Conservation (phyloP, 306 rosid genomes). For the Trifolium fragiferum region DNA sequence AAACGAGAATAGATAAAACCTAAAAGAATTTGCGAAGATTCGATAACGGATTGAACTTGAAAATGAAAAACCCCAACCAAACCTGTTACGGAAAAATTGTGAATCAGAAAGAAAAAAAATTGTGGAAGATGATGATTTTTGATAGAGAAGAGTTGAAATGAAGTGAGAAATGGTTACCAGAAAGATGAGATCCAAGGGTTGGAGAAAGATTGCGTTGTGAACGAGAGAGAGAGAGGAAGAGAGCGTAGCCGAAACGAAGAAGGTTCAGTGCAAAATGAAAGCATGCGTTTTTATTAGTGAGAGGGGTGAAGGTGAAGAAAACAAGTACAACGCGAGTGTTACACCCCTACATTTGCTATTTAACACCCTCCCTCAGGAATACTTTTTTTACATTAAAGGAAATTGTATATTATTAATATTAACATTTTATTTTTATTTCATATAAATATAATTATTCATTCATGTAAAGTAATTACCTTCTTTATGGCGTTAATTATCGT, state of each 20-base stretch:
- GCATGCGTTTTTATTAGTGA: neutral
- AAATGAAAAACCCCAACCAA: constrained; percentile 35
- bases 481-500: too few species aligned
- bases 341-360: neutral
- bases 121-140: neutral
- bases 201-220: constrained; percentile 13
- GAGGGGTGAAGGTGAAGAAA: neutral
- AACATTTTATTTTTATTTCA: too few species aligned
- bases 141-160: neutral
- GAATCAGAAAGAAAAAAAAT: neutral
- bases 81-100: neutral
- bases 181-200: constrained; percentile 17
- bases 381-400: too few species aligned
- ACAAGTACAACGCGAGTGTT: neutral
- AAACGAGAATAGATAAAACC: neutral
- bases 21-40: neutral
- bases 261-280: neutral
- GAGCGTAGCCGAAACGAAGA: neutral
- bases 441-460: too few species aligned
- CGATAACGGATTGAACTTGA: constrained; percentile 30
- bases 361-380: too few species aligned
- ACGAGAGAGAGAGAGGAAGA: neutral
- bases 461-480: too few species aligned
- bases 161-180: constrained; percentile 3
- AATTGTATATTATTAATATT: too few species aligned